A percentile compares a stretch with the other conserved stretches of the same genome.
Conservation (phyloP, 129 eudicot genomes). For the Pittosporum tobira region DNA sequence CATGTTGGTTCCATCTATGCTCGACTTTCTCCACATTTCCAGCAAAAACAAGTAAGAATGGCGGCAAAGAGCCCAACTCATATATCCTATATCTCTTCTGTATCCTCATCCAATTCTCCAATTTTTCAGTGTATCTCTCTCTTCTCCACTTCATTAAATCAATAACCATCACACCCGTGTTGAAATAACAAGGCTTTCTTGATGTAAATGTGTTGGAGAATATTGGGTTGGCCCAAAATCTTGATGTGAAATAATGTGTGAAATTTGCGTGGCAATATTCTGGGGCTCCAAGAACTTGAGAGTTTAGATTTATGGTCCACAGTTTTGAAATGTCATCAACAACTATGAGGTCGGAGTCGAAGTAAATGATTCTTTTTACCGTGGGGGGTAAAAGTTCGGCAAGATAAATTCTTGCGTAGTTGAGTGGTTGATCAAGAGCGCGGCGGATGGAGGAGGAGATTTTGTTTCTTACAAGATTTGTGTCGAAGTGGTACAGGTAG, state of each 20-base stretch:
- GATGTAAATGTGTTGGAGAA: slow-evolving; percentile 28
- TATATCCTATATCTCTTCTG: slow-evolving; percentile 68
- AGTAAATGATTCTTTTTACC: slow-evolving; percentile 70
- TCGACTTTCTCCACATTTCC: slow-evolving; percentile 68
- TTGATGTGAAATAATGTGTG: slow-evolving; percentile 60
- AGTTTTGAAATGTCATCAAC: slow-evolving; percentile 66
- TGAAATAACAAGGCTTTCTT: slow-evolving; percentile 58
- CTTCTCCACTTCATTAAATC: slow-evolving; percentile 59
- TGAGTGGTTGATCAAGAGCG: slow-evolving; percentile 88
- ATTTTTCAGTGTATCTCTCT: slow-evolving; percentile 32
- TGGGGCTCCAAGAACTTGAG: slow-evolving; percentile 72
- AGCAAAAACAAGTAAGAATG: slow-evolving; percentile 68
- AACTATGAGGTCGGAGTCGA: slow-evolving; percentile 80
- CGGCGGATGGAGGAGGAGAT: slow-evolving; percentile 83
- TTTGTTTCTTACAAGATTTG: slow-evolving; percentile 46
- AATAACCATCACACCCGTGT: slow-evolving; percentile 93
- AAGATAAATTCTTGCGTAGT: slow-evolving; percentile 85
- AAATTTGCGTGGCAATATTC: slow-evolving; percentile 89
- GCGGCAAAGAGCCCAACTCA: slow-evolving; percentile 64
- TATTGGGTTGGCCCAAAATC: slow-evolving; percentile 49
- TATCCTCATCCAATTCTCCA: slow-evolving; percentile 74
- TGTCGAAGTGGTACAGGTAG: slow-evolving; percentile 62
- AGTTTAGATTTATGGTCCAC: slow-evolving; percentile 45
- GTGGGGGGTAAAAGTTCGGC: slow-evolving; percentile 57
- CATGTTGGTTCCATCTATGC: slow-evolving; percentile 92